Evolutionary conservation across 2,329 filamentous ascomycete genomes (phyloP).

Genomic region (Hypomyces rosellus): DNA sequence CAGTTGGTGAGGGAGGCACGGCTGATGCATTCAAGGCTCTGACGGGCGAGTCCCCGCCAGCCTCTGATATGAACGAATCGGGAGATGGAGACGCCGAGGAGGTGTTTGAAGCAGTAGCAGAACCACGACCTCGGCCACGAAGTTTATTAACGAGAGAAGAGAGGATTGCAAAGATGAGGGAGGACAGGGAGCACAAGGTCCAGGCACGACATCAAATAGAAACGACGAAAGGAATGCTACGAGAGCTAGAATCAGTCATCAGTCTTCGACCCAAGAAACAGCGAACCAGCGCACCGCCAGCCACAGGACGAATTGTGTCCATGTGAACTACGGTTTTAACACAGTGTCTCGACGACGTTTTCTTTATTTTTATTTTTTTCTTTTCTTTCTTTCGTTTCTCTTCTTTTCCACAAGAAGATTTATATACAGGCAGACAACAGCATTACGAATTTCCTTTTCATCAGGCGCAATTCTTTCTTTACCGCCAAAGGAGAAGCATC

Average conservation of each 20-base stretch:
- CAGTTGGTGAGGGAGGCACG: slow-evolving; percentile 47
- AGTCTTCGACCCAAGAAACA: slow-evolving; percentile 40
- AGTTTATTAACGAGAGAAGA: slow-evolving; percentile 76
- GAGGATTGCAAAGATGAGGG: slow-evolving; percentile 78
- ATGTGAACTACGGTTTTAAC: slow-evolving; percentile 31
- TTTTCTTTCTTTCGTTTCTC: neutral
- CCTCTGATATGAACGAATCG: slow-evolving; percentile 45
- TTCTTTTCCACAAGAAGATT: too few relatives aligned
- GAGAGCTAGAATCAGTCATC: slow-evolving; percentile 88
- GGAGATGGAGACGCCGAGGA: slow-evolving; percentile 65
- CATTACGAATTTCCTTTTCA: slow-evolving; percentile 2
- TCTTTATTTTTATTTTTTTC: neutral
- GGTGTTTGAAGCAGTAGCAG: slow-evolving; percentile 85
- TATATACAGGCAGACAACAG: slow-evolving; percentile 8
- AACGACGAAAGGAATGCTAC: slow-evolving; percentile 81
- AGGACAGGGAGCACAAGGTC: slow-evolving; percentile 73
- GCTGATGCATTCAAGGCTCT: slow-evolving; percentile 67
- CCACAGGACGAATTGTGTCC: slow-evolving; percentile 34
- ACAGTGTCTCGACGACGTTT: slow-evolving; percentile 2
- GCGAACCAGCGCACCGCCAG: slow-evolving; percentile 30
- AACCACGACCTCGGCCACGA: slow-evolving; percentile 59
- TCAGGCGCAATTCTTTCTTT: too few relatives aligned
- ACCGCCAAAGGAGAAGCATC: neutral
- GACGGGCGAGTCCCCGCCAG: slow-evolving; percentile 60
- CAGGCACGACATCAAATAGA: slow-evolving; percentile 67